Evolutionary conservation across 2,329 filamentous ascomycete species (phyloP).

Genomic region (Pseudocercospora pini-densiflorae): DNA sequence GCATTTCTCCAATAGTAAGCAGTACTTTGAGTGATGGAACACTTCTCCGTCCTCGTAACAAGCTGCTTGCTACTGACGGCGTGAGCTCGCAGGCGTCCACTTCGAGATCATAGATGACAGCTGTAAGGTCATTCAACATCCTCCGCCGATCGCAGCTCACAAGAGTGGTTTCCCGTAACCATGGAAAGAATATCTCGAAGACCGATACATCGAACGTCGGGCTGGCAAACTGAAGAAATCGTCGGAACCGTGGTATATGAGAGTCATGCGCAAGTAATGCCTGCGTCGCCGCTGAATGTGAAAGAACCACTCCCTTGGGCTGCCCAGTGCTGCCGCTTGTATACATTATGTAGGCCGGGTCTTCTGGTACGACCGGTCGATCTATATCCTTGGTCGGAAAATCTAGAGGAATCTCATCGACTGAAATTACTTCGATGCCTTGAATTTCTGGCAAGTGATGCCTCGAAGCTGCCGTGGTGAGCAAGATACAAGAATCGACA

Average conservation of each 20-base stretch:
- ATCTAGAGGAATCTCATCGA: conserved; percentile 45
- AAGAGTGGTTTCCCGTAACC: conserved; percentile 74
- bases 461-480: conserved; percentile 62
- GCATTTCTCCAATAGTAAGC: conserved; percentile 91
- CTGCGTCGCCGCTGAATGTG: conserved; percentile 79
- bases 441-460: conserved; percentile 44
- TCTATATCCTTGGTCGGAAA: background rate
- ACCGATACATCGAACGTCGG: conserved; percentile 94
- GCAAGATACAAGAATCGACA: conserved; percentile 69
- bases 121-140: conserved; percentile 76
- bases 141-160: conserved; percentile 70
- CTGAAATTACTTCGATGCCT: conserved; percentile 45
- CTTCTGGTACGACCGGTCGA: conserved; percentile 18
- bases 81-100: conserved; percentile 89
- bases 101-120: conserved; percentile 64
- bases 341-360: conserved; percentile 87
- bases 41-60: conserved; percentile 69
- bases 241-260: conserved; percentile 74
- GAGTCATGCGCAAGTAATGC: conserved; percentile 79
- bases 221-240: conserved; percentile 89
- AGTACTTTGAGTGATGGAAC: conserved; percentile 73
- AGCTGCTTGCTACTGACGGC: conserved; percentile 80
- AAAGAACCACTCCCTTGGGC: conserved; percentile 85
- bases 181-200: conserved; percentile 92
- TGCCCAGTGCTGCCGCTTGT: conserved; percentile 88